Evolutionary conservation across 148 eudicot genomes (phyloP).

Genomic region (Hydrangea macrophylla): DNA sequence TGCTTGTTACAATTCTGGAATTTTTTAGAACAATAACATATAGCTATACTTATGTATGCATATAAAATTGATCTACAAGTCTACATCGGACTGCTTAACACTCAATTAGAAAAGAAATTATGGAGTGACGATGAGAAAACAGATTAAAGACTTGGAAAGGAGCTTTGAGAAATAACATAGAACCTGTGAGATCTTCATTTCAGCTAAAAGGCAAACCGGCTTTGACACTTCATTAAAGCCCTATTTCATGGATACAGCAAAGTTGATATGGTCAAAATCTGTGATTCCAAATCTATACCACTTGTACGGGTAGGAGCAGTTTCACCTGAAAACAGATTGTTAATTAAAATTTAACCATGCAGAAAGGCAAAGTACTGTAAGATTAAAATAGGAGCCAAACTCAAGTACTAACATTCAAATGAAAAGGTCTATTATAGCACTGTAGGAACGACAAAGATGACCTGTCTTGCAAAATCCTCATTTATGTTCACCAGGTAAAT

Average conservation of each 20-base stretch:
- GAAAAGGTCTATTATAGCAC: too few species aligned
- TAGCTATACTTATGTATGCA: too few species aligned
- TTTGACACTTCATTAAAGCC: conserved; percentile 28
- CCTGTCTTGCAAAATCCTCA: too few species aligned
- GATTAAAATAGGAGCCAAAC: neutral
- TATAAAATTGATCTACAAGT: too few species aligned
- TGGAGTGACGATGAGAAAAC: neutral
- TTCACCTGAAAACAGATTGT: conserved; percentile 10
- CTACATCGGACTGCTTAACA: neutral
- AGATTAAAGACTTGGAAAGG: neutral
- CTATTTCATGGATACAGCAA: conserved; percentile 5
- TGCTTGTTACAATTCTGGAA: neutral
- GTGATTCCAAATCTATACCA: conserved; percentile 2
- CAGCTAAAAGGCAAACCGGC: conserved; percentile 28
- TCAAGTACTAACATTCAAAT: too few species aligned
- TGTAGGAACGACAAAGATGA: neutral
- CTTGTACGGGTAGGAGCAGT: neutral
- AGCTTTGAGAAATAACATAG: conserved; percentile 2
- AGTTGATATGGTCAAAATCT: neutral
- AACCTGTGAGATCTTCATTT: conserved; percentile 54
- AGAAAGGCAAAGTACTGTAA: neutral
- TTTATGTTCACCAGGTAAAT: too few species aligned
- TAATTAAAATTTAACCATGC: neutral
- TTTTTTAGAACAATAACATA: neutral
- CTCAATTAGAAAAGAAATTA: neutral